Percentiles rank a stretch among this genome's conserved stretches.
Conservation (phyloP, 2,329 filamentous ascomycete genomes). For the Talaromyces amestolkiae region DNA sequence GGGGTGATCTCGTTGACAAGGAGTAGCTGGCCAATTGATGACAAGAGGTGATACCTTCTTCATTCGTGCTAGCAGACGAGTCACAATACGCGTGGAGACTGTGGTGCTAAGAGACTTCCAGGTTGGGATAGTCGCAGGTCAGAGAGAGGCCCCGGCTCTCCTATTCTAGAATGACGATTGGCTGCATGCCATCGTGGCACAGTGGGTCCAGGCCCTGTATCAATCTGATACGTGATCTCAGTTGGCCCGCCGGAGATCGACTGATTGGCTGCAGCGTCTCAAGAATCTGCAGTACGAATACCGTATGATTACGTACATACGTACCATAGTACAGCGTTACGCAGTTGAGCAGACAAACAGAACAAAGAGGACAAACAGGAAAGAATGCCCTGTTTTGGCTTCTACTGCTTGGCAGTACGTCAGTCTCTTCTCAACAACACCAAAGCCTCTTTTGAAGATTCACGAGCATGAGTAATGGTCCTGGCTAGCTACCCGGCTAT, state of each 20-base stretch:
- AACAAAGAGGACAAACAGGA: constrained; percentile 11
- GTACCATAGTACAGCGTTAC: background rate
- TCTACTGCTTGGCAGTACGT: background rate
- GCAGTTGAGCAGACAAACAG: constrained; percentile 5
- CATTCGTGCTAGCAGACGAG: background rate
- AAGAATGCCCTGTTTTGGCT: background rate
- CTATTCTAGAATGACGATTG: background rate
- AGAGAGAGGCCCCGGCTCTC: constrained; percentile 1
- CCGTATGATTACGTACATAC: background rate
- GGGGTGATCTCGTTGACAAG: background rate
- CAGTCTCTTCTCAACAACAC: background rate
- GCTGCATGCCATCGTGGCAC: background rate
- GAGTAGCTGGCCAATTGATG: constrained; percentile 6
- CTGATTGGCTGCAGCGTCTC: background rate
- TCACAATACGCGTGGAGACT: background rate
- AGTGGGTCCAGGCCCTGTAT: background rate
- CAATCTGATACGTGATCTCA: constrained; percentile 8
- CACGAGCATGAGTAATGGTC: background rate
- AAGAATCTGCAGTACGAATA: background rate
- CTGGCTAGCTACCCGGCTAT: background rate
- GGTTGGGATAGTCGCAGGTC: constrained; percentile 11
- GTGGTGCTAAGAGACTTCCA: background rate
- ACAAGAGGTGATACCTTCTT: constrained; percentile 1
- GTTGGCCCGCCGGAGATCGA: background rate
- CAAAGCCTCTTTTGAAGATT: background rate